Evolutionary conservation across 2,329 filamentous ascomycete species (phyloP).

Genomic region (Tolypocladium ovalisporum): DNA sequence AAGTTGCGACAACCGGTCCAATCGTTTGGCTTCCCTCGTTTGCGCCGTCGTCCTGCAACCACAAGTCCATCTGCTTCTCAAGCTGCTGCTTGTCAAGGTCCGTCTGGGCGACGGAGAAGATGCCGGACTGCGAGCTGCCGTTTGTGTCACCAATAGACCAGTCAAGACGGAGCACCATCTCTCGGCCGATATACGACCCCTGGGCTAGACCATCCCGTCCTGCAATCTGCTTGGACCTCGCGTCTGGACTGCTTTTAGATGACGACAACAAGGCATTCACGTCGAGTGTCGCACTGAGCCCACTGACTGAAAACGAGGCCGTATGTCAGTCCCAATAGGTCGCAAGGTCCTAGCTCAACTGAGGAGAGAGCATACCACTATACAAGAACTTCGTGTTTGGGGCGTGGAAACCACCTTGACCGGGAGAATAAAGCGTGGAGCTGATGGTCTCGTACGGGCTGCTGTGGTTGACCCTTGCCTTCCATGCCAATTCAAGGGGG

Average conservation of each 20-base stretch:
- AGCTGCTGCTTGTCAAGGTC: too few species aligned
- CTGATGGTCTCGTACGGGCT: neutral
- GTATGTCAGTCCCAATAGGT: neutral
- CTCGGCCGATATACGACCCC: neutral
- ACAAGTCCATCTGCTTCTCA: neutral
- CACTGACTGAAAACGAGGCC: neutral
- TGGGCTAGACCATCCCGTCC: neutral
- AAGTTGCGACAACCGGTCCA: neutral
- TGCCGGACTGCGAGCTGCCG: constrained; percentile 6
- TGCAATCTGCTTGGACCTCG: neutral
- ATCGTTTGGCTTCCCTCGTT: neutral
- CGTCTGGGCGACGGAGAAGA: constrained; percentile 7
- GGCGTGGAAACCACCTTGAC: rapidly evolving
- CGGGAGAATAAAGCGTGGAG: rapidly evolving
- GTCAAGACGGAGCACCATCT: constrained; percentile 3
- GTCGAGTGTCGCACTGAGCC: neutral
- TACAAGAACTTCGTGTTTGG: neutral
- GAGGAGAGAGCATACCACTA: neutral
- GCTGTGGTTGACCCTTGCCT: neutral
- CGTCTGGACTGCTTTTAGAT: neutral
- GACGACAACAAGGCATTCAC: neutral
- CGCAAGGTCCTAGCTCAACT: neutral
- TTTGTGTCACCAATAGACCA: constrained; percentile 1
- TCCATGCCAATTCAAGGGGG: neutral
- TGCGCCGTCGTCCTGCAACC: neutral